Base-by-base conservation (phyloP, 805 yeast species). In the Ogataea sp. region DNA sequence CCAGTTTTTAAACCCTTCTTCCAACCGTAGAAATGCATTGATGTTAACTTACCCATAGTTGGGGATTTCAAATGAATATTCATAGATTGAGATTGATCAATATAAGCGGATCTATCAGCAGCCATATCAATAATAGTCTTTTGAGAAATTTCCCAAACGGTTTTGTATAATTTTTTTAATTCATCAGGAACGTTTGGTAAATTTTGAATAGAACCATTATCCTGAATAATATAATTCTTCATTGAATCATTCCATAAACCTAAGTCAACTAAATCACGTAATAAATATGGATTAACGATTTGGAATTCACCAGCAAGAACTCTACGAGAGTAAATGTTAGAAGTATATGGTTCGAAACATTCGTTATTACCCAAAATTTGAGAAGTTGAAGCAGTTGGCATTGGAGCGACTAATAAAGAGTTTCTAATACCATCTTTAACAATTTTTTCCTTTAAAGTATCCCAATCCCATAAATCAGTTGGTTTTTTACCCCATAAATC, bases 11-110 rank as follows among this genome's bases (percentile, higher is more conserved):
- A 76, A 45, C 98, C 98, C 70, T 84, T 87, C 73, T 87, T 86
- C 98, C 98, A 93, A 43, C 97, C 98, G 59, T 93, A 90, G 72
- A 93, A 93, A 64, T 93, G 98, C 97, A 93, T 93, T 44, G 90
- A 78, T 8, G 98, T 93, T 58, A 93, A 75, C 64, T 93, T 93
- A 60, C 96, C 96, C 95, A 90, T 86, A 9, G 97, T 90, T 50
- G 97, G 97, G 46, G 80, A 82, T 65, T 77, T 81, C 57, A 93
- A 77, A 66, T 88, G 93, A 53, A 93, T 83, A 64, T 90, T 93
- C 72, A 93, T 68, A 27, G 94, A 83, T 68, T 90, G 97, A 32
- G 96, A 86, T 67, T 93, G 98, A 61, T 83, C 90, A 58, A 83
- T 79, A 62, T 70, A 84, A 18, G 87, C 82, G 43, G 86, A 79